These are phyloP conservation scores for Globisporangium carolinianum DNA, from an alignment of 352 stramenopile species.

Conservation along the genomic window DNA sequence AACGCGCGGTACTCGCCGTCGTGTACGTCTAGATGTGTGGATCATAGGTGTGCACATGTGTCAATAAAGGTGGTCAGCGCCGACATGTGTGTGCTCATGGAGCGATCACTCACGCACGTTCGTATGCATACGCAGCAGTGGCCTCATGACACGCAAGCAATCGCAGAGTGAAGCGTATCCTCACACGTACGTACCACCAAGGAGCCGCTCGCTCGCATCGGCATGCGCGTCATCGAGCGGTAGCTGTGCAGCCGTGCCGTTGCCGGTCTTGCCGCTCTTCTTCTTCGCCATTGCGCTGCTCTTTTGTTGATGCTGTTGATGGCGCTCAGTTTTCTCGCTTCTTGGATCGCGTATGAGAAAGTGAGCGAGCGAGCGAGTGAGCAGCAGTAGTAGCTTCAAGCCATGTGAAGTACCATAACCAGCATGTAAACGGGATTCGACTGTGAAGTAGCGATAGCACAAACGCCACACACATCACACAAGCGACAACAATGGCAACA, in stretches of 20 bases:
- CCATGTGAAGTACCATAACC: no score
- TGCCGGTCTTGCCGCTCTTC: conserved; percentile 30
- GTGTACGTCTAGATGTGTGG: background rate
- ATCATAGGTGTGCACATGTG: background rate
- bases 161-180: no score
- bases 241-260: conserved; percentile 16
- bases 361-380: background rate
- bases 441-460: no score
- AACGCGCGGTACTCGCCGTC: conserved; percentile 10
- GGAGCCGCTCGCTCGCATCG: conserved; percentile 34
- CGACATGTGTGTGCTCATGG: background rate
- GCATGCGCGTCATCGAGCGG: conserved; percentile 29
- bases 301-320: no score
- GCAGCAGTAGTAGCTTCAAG: conserved; percentile 26
- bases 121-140: no score
- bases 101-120: background rate
- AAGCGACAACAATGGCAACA: no score
- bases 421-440: no score
- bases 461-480: no score
- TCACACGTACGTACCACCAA: conserved; percentile 23
- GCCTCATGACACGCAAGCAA: no score
- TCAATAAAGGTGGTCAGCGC: background rate
- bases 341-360: conserved; percentile 17
- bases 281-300: conserved; percentile 39
- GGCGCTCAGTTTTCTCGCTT: conserved; percentile 33